Percentiles rank a stretch among this genome's conserved stretches.
Evolutionary conservation across 2,329 filamentous ascomycete species (phyloP).

Genomic region (Colletotrichum tofieldiae): DNA sequence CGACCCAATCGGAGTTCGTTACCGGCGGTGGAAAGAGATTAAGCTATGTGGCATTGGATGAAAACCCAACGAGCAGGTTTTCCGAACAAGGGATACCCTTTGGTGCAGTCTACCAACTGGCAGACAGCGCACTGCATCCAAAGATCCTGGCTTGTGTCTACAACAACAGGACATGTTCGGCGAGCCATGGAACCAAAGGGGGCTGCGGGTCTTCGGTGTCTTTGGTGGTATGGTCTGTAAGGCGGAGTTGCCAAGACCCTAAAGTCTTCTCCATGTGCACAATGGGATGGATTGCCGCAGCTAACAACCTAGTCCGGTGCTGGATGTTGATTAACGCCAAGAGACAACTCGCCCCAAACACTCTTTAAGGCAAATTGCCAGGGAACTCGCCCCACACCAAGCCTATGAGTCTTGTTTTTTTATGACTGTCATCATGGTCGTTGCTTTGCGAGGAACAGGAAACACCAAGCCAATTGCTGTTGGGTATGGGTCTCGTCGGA

Average conservation of each 20-base stretch:
- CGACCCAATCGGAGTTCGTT: conserved; percentile 23
- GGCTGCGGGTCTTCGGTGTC: background rate
- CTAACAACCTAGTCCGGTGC: conserved; percentile 33
- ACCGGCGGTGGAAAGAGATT: conserved; percentile 13
- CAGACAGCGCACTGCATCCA: conserved; percentile 11
- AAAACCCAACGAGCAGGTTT: conserved; percentile 21
- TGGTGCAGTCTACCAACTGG: background rate
- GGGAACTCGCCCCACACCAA: conserved; percentile 21
- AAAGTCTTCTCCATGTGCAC: conserved; percentile 22
- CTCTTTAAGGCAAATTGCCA: conserved; percentile 17
- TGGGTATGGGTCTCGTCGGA: background rate
- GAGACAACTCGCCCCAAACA: conserved; percentile 19
- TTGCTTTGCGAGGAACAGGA: background rate
- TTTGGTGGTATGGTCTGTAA: conserved; percentile 24
- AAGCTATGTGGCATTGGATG: conserved; percentile 18
- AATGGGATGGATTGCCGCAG: conserved; percentile 36
- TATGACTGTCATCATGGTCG: background rate
- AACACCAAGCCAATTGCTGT: background rate
- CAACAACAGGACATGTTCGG: background rate
- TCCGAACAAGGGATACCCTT: background rate
- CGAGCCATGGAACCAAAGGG: background rate
- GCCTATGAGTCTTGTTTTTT: background rate
- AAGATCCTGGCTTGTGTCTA: background rate
- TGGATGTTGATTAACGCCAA: conserved; percentile 39
- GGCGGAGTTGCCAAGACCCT: conserved; percentile 39